Conservation (phyloP, 2,329 filamentous ascomycete genomes). For the Ascosphaera acerosa region DNA sequence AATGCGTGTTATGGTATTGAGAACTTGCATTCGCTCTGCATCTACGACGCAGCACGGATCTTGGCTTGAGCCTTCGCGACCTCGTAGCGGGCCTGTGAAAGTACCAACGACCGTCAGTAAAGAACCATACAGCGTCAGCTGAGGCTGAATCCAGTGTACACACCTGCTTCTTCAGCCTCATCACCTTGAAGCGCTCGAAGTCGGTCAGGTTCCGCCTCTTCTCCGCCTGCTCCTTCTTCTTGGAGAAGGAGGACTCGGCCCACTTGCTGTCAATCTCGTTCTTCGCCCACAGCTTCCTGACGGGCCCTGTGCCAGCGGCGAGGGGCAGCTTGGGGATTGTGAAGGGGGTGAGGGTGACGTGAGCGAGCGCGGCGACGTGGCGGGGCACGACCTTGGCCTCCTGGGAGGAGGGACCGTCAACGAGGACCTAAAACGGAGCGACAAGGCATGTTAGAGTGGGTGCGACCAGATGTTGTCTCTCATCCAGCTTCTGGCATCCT, state of each 20-base stretch:
- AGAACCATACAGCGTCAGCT: not conserved
- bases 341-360: slow-evolving; percentile 73
- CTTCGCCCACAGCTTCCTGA: slow-evolving; percentile 81
- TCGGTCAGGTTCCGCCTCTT: slow-evolving; percentile 82
- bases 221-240: slow-evolving; percentile 68
- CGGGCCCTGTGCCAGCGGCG: slow-evolving; percentile 52
- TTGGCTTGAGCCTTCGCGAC: slow-evolving; percentile 90
- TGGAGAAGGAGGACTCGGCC: slow-evolving; percentile 74
- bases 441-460: slow-evolving; percentile 1
- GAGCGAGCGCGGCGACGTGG: slow-evolving; percentile 58
- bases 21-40: too few relatives aligned
- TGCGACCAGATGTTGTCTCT: not conserved
- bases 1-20: too few relatives aligned
- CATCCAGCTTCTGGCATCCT: too few relatives aligned
- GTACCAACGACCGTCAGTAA: too few relatives aligned
- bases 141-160: slow-evolving; percentile 11
- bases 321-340: slow-evolving; percentile 68
- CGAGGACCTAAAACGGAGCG: slow-evolving; percentile 42
- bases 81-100: slow-evolving; percentile 57
- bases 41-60: slow-evolving; percentile 53
- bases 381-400: slow-evolving; percentile 58
- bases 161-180: slow-evolving; percentile 98
- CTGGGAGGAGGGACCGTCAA: slow-evolving; percentile 79
- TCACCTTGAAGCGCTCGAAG: slow-evolving; percentile 99
- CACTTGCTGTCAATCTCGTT: slow-evolving; percentile 81